Evolutionary conservation across 352 stramenopile genomes (phyloP).

Genomic region (Plasmopara muralis): DNA sequence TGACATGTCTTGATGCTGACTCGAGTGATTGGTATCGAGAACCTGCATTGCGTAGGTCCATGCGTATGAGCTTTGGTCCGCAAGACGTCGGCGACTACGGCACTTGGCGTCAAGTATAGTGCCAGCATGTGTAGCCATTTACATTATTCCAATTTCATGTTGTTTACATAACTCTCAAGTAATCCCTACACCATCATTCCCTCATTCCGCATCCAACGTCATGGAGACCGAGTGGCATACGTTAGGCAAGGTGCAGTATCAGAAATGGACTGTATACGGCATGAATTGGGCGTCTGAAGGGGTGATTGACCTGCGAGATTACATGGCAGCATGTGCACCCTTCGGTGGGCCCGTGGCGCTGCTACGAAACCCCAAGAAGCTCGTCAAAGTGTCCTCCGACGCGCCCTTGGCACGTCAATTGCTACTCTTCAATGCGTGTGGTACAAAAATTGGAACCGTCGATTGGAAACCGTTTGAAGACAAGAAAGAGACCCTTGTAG

Average conservation of each 20-base stretch:
- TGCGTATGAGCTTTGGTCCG: constrained; percentile 38
- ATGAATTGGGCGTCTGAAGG: constrained; percentile 48
- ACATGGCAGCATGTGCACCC: constrained; percentile 43
- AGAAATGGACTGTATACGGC: constrained; percentile 75
- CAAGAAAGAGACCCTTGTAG: constrained; percentile 56
- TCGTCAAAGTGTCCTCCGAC: constrained; percentile 56
- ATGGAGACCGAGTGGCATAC: constrained; percentile 83
- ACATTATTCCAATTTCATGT: background rate
- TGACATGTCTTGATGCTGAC: constrained; percentile 25
- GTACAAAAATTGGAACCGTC: constrained; percentile 47
- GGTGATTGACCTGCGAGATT: constrained; percentile 63
- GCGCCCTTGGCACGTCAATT: constrained; percentile 46
- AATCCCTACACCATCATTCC: background rate
- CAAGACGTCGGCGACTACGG: constrained; percentile 39
- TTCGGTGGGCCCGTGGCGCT: constrained; percentile 67
- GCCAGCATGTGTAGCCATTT: background rate
- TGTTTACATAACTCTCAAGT: background rate
- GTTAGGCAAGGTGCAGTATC: constrained; percentile 81
- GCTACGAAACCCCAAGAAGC: constrained; percentile 69
- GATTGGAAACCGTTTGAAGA: constrained; percentile 68
- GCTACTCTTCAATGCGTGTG: constrained; percentile 72
- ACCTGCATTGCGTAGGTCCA: constrained; percentile 47
- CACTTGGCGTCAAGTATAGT: constrained; percentile 34
- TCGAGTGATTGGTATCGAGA: constrained; percentile 73
- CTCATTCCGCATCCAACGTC: background rate